Base-by-base conservation (phyloP, 2,329 filamentous ascomycete genomes). In the Didymella pomorum region DNA sequence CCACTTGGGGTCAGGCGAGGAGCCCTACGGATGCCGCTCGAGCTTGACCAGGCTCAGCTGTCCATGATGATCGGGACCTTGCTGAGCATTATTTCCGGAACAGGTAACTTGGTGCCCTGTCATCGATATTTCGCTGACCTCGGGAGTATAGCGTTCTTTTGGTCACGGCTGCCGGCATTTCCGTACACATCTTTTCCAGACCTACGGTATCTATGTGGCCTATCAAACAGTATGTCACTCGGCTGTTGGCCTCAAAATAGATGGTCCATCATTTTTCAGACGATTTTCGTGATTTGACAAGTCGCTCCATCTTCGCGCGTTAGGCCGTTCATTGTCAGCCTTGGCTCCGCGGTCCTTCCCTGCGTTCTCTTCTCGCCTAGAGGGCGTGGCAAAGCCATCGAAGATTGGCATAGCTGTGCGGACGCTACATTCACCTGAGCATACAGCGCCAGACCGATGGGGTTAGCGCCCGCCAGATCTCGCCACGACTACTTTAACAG, bases 111-210 rank as follows among this genome's bases (percentile, higher is more conserved):
- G 45, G 39, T 58, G 35, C 52, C 39, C 39, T 53, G 45, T 51
- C 50, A 50, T 41, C 49, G 49, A 49, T 50, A 33, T 16, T 37
- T 31, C 14, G 52, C 61, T 59, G 58, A 56, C 42, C 37, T 58
- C 47, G 21, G 51, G 39, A 42, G 42, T 56, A 48, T 60, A 45
- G 57, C 52, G 61, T 47, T 29, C 29, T 48, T 52, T 37, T 28
- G 48, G 43, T 47, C 59, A 57, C 59, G 62, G 49, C 53, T 65
- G 51, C 58, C 64, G 61, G 56, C 42, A 63, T 52, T 57, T 41
- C 58, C 58, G 60, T 59, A 48, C 31, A 39, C 47, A 41, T 39
- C 31, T 43, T 44, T 54, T 57, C 25, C 39, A 55, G 29, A 43
- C 25, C 39, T 42, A 28, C 31, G 54, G 23, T 35, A 33, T 29